Base-by-base conservation (phyloP, 805 yeast species). In the Hagleromyces aurorensis region DNA sequence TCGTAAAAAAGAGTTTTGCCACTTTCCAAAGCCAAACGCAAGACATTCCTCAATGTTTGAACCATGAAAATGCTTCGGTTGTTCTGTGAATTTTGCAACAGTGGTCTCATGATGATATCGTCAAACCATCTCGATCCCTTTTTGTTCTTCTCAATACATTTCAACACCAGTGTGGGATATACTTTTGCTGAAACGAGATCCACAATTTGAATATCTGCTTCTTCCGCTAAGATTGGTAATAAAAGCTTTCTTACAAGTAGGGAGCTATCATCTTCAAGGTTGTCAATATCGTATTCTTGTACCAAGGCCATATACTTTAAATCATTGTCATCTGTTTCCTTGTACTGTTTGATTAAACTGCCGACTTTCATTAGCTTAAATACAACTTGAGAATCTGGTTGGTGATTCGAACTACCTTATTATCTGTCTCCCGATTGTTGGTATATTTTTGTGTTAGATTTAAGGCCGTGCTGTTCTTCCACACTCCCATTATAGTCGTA, bases 251-350 rank as follows among this genome's bases (percentile, higher is more conserved):
- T 83, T 34, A 89, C 65, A 23, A 66, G 62, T 25, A 67, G 71
- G 39, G 76, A 85, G 21, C 85, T 59, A 9, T 79, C 82, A 19
- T 59, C 54, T 40, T 75, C 78, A 19, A 84, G 62, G 36, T 82
- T 93, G n/a, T 69, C 72, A 7, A 87, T 61, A 47, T 81, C 82
- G 31, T 86, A 73, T 50, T 86, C 80, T 59, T 85, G 85, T 54
- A 94, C 74, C 93, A 96, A 84, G 4, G 94, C 76, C 57, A 52
- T 52, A 29, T 51, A 52, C 21, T 43, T 50, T 23, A 52, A 21
- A 25, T 52, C 58, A 35, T 33, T 34, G 30, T 52, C 58, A n/a
- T 29, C 20, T 3, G 48, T 41, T 7, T 22, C 34, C n/a, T 25
- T 16, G 23, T 43, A 51, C 16, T 40, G 44, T 10, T 34, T 33